Percentiles rank a stretch among this genome's conserved stretches.
phyloP scores from a whole-genome alignment of 2,329 filamentous ascomycete genomes.

The Xylariaceae sp. region DNA sequence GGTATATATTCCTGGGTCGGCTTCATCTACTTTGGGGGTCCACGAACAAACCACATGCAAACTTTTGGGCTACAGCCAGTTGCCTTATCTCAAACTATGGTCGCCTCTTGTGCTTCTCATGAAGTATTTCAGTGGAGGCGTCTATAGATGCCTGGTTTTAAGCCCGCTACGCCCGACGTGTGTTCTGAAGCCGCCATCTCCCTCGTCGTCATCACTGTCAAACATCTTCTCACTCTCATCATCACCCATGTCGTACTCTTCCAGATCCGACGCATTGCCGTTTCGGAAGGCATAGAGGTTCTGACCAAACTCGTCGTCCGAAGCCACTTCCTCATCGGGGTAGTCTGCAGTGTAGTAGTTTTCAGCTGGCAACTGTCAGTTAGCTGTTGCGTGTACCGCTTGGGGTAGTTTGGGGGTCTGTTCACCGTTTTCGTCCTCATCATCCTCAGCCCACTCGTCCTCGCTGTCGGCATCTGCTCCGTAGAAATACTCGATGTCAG shows the following conservation, averaged over 20 bases:
- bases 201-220: constrained; percentile 23
- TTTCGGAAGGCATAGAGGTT: constrained; percentile 54
- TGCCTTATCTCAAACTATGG: too few relatives aligned
- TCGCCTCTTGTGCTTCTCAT: too few relatives aligned
- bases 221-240: constrained; percentile 32
- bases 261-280: constrained; percentile 50
- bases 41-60: too few relatives aligned
- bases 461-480: constrained; percentile 60
- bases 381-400: neutral
- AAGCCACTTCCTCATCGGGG: constrained; percentile 73
- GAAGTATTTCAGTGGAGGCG: too few relatives aligned
- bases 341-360: constrained; percentile 78
- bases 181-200: constrained; percentile 26
- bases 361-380: constrained; percentile 50
- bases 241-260: constrained; percentile 47
- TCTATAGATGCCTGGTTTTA: constrained; percentile 26
- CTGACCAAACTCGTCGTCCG: constrained; percentile 61
- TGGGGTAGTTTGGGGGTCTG: too few relatives aligned
- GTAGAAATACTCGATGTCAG: constrained; percentile 59
- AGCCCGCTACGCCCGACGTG: constrained; percentile 37
- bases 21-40: too few relatives aligned
- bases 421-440: constrained; percentile 63
- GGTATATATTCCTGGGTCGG: too few relatives aligned
- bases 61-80: too few relatives aligned
- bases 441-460: constrained; percentile 52